These are phyloP conservation scores for Moesziomyces antarcticus DNA, from an alignment of 1,284 basidiomycete genomes.

Conservation along the genomic window DNA sequence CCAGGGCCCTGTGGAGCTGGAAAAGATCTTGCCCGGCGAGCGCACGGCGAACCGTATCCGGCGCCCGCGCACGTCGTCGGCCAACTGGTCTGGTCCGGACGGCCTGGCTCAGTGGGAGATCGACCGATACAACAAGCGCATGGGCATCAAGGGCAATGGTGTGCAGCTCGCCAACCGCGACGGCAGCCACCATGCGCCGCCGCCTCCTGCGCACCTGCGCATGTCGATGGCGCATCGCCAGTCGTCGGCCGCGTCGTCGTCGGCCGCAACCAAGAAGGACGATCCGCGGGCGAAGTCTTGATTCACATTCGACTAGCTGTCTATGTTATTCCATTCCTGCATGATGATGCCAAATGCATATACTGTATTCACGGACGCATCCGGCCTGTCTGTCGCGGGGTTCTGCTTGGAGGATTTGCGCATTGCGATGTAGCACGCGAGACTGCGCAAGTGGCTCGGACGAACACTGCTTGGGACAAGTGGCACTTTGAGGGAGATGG, in stretches of 20 bases:
- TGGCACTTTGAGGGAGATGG: too few species aligned
- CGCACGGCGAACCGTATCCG: conserved; percentile 45
- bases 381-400: too few species aligned
- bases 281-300: conserved; percentile 15
- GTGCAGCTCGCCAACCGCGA: conserved; percentile 30
- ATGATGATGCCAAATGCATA: too few species aligned
- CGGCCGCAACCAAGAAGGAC: conserved; percentile 10
- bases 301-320: neutral
- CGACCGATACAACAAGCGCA: conserved; percentile 64
- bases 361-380: too few species aligned
- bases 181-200: conserved; percentile 30
- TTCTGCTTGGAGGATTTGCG: too few species aligned
- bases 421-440: too few species aligned
- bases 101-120: conserved; percentile 64
- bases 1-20: conserved; percentile 57
- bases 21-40: conserved; percentile 58
- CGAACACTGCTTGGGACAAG: too few species aligned
- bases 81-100: conserved; percentile 62
- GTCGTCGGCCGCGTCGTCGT: conserved; percentile 4
- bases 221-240: conserved; percentile 32
- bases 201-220: conserved; percentile 30
- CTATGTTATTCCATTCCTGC: too few species aligned
- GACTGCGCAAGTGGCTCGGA: too few species aligned
- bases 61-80: conserved; percentile 57
- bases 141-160: conserved; percentile 57